These are phyloP conservation scores for Beauveria asiatica DNA, from an alignment of 2,329 filamentous ascomycete genomes.

Conservation along the genomic window DNA sequence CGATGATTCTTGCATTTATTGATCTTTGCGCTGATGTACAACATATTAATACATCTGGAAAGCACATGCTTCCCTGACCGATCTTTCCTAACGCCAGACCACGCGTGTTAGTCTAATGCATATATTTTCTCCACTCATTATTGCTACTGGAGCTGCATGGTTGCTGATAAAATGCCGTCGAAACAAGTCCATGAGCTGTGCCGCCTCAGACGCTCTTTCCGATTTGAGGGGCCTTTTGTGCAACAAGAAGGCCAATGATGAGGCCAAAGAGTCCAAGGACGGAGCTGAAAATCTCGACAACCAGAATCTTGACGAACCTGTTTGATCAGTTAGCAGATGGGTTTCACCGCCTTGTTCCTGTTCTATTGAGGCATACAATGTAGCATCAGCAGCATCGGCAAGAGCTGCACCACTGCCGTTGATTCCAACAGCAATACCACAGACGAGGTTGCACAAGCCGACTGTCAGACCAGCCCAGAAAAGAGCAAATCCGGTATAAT, in stretches of 20 bases:
- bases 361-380: constrained; percentile 53
- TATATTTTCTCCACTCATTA: constrained; percentile 8
- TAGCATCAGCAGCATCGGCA: constrained; percentile 87
- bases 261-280: constrained; percentile 93
- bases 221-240: constrained; percentile 75
- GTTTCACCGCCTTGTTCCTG: not conserved
- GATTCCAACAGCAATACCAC: constrained; percentile 93
- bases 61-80: constrained; percentile 23
- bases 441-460: constrained; percentile 90
- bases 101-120: constrained; percentile 15
- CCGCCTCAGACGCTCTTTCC: constrained; percentile 23
- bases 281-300: constrained; percentile 98
- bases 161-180: not conserved
- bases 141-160: not conserved
- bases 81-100: constrained; percentile 34
- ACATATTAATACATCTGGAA: constrained; percentile 27
- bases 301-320: constrained; percentile 96
- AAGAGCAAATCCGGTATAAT: constrained; percentile 89
- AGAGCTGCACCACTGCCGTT: constrained; percentile 95
- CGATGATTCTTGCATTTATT: constrained; percentile 17
- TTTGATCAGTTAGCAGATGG: constrained; percentile 18
- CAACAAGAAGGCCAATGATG: constrained; percentile 85
- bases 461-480: constrained; percentile 97
- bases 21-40: constrained; percentile 27
- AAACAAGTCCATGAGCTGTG: constrained; percentile 14